Conservation (phyloP, 2,329 filamentous ascomycete genomes). For the Penicillium sp. region DNA sequence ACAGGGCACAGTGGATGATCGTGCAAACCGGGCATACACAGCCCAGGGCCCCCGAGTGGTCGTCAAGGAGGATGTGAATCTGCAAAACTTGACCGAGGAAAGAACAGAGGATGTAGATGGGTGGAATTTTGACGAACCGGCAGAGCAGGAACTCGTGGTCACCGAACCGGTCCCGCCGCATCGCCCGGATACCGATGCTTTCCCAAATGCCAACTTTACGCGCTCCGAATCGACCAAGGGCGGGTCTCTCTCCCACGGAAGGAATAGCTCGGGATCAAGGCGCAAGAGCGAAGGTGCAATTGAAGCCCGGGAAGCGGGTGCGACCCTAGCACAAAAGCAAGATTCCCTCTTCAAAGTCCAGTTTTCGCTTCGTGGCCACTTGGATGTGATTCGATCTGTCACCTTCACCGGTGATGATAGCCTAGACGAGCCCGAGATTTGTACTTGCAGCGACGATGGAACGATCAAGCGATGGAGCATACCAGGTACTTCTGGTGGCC, state of each 20-base stretch:
- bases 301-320: constrained; percentile 56
- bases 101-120: constrained; percentile 64
- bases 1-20: constrained; percentile 51
- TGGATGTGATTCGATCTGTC: constrained; percentile 89
- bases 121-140: constrained; percentile 89
- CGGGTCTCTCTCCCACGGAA: constrained; percentile 66
- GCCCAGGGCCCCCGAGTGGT: constrained; percentile 55
- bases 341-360: constrained; percentile 89
- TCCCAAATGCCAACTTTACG: constrained; percentile 76
- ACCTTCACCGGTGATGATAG: constrained; percentile 97
- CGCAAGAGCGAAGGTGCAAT: constrained; percentile 62
- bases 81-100: constrained; percentile 47
- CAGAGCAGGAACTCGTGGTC: constrained; percentile 51
- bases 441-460: constrained; percentile 91
- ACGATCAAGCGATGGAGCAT: constrained; percentile 97
- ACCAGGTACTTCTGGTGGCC: constrained; percentile 71
- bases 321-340: constrained; percentile 49
- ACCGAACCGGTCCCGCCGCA: constrained; percentile 53
- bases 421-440: constrained; percentile 89
- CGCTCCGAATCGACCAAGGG: constrained; percentile 72
- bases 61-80: constrained; percentile 43
- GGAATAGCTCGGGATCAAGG: constrained; percentile 77
- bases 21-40: constrained; percentile 60
- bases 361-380: constrained; percentile 86
- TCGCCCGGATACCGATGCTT: constrained; percentile 81